phyloP scores from a whole-genome alignment of 371 early-diverging fungal species.

The Mortierella sp. region DNA sequence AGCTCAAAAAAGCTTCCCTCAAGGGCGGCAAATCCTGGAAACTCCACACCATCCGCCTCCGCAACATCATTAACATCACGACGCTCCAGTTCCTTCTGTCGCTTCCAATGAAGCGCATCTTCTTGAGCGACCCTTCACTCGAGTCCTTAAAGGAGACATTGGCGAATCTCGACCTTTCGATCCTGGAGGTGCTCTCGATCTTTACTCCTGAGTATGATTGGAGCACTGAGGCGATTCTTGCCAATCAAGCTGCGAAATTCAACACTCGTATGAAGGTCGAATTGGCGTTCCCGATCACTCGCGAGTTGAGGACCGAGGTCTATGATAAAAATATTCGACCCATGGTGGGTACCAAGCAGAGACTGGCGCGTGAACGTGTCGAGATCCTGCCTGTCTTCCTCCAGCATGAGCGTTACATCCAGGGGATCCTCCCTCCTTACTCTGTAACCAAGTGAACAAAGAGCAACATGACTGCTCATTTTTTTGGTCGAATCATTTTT shows the following conservation, averaged over 20 bases:
- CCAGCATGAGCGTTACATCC: not conserved
- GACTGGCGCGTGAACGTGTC: not conserved
- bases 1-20: not conserved
- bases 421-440: not conserved
- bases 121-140: not conserved
- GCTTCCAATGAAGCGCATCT: not conserved
- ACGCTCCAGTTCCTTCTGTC: not conserved
- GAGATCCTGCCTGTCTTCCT: not conserved
- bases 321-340: not conserved
- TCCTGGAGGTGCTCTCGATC: not conserved
- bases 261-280: not conserved
- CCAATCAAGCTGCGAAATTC: not conserved
- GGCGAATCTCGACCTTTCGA: not conserved
- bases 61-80: not conserved
- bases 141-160: not conserved
- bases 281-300: not conserved
- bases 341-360: not conserved
- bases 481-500: no score
- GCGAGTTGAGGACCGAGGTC: not conserved
- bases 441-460: not conserved
- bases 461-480: no score
- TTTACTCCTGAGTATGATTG: not conserved
- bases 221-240: not conserved
- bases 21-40: not conserved
- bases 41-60: constrained; percentile 6